These are phyloP conservation scores for Erodium chrysanthum DNA, from an alignment of 441 rosid species.

Conservation along the genomic window DNA sequence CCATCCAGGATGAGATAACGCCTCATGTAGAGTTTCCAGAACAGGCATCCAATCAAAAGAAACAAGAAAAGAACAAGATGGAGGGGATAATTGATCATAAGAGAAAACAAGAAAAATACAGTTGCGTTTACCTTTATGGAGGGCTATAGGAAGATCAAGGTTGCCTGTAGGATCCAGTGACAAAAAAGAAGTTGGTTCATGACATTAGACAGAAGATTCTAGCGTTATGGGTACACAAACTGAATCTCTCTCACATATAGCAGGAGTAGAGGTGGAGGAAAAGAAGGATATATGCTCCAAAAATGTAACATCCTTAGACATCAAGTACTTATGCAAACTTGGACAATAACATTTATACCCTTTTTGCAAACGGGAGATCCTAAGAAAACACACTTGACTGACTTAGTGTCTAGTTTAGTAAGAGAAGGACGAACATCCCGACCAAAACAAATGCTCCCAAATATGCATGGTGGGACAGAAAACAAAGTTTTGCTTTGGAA, in stretches of 20 bases:
- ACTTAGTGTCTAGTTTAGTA: conserved; percentile 3
- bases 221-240: background rate
- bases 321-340: background rate
- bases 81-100: background rate
- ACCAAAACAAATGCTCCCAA: background rate
- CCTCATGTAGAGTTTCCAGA: background rate
- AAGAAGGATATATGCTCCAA: background rate
- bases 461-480: background rate
- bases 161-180: background rate
- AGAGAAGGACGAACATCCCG: background rate
- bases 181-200: background rate
- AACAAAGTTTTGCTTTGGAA: background rate
- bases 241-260: background rate
- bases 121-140: background rate
- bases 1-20: background rate
- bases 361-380: background rate
- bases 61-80: background rate
- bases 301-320: background rate
- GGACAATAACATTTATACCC: background rate
- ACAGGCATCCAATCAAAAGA: background rate
- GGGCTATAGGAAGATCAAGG: background rate
- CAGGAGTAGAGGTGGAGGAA: background rate
- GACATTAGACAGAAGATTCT: background rate
- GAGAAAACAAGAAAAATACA: background rate
- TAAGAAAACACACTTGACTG: background rate